Conservation (phyloP, 805 yeast genomes). For the Lipomyces lipofer region DNA sequence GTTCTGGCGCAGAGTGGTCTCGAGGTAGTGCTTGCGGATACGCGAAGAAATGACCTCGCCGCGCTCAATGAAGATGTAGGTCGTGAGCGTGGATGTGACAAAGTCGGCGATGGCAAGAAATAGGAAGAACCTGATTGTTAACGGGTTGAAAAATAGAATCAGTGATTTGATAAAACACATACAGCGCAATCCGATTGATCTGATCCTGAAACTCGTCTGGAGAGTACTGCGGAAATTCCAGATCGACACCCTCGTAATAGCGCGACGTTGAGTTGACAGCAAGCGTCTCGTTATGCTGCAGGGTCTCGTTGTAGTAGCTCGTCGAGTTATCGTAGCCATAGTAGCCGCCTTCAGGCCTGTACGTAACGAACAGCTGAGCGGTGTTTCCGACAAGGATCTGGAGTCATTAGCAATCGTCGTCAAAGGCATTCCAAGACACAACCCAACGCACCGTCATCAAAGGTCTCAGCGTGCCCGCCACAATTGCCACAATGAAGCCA, state of each 20-base stretch:
- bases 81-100: slow-evolving; percentile 33
- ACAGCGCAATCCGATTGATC: slow-evolving; percentile 41
- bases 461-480: slow-evolving; percentile 6
- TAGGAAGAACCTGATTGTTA: slow-evolving; percentile 5
- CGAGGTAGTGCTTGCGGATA: slow-evolving; percentile 42
- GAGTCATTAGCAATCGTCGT: not conserved
- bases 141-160: slow-evolving; percentile 33
- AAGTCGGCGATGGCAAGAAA: slow-evolving; percentile 15
- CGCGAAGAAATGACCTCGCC: slow-evolving; percentile 46
- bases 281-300: not conserved
- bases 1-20: slow-evolving; percentile 43
- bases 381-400: not conserved
- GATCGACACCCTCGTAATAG: not conserved
- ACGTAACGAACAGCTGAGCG: slow-evolving; percentile 4
- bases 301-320: not conserved
- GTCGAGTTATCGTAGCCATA: not conserved
- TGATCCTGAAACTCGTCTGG: slow-evolving; percentile 37
- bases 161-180: slow-evolving; percentile 45
- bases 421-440: not conserved
- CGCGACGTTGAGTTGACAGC: not conserved
- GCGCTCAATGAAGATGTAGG: slow-evolving; percentile 41
- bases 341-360: not conserved
- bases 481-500: not conserved
- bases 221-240: not conserved
- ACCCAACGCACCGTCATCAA: slow-evolving; percentile 2